These are phyloP conservation scores for Metarhizium brunneum DNA, from an alignment of 2,329 filamentous ascomycete genomes.

Conservation along the genomic window DNA sequence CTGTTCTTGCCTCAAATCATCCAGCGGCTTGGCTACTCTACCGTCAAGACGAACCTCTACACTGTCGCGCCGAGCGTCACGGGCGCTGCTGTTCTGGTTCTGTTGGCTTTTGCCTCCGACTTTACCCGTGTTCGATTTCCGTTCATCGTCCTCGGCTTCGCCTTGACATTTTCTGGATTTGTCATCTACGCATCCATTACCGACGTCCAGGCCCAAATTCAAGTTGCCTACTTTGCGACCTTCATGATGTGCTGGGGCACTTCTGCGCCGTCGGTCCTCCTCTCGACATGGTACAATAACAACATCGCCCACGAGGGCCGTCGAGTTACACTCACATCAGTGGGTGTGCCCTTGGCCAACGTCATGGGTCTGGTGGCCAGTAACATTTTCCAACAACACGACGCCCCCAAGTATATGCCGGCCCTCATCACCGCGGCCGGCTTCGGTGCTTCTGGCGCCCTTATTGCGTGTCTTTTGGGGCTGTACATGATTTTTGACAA, in stretches of 20 bases:
- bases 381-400: conserved; percentile 58
- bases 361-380: conserved; percentile 63
- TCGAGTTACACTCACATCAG: conserved; percentile 58
- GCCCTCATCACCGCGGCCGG: conserved; percentile 56
- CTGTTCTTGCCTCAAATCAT: conserved; percentile 49
- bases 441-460: conserved; percentile 52
- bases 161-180: conserved; percentile 68
- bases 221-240: conserved; percentile 63
- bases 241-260: conserved; percentile 83
- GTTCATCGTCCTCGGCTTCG: conserved; percentile 65
- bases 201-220: conserved; percentile 49
- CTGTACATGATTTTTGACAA: conserved; percentile 51
- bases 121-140: conserved; percentile 57
- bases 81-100: conserved; percentile 61
- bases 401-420: conserved; percentile 57
- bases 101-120: conserved; percentile 65
- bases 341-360: conserved; percentile 68
- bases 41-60: conserved; percentile 63
- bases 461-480: conserved; percentile 45
- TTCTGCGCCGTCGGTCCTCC: conserved; percentile 61
- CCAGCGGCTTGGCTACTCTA: conserved; percentile 34
- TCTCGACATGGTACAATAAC: conserved; percentile 65
- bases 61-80: conserved; percentile 73
- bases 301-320: conserved; percentile 71
- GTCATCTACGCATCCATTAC: conserved; percentile 67